Evolutionary conservation across 1,284 basidiomycete genomes (phyloP).

Genomic region (Apiotrichum brassicae): DNA sequence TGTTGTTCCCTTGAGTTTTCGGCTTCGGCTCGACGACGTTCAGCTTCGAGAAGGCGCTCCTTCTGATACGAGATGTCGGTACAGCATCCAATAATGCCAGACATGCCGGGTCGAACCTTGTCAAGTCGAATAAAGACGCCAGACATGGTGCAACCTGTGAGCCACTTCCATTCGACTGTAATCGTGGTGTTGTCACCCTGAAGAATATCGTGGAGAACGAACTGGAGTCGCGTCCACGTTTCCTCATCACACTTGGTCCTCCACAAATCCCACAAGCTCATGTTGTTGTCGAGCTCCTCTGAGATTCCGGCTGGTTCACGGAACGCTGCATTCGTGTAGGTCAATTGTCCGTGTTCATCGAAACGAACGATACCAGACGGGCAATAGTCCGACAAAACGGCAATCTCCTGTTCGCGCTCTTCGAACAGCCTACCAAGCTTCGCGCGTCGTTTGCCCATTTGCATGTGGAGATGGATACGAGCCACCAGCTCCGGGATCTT

Average conservation of each 20-base stretch:
- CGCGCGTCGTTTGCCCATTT: conserved; percentile 39
- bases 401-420: conserved; percentile 35
- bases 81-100: conserved; percentile 37
- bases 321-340: conserved; percentile 36
- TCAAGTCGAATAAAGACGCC: conserved; percentile 39
- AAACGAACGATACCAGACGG: conserved; percentile 38
- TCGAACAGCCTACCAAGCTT: conserved; percentile 35
- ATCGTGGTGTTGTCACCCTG: conserved; percentile 16
- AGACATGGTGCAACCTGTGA: conserved; percentile 25
- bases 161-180: conserved; percentile 34
- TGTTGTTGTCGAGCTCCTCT: conserved; percentile 13
- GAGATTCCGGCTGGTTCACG: conserved; percentile 14
- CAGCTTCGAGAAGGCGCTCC: conserved; percentile 33
- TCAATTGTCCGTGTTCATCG: conserved; percentile 21
- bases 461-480: conserved; percentile 42
- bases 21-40: conserved; percentile 35
- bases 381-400: conserved; percentile 42
- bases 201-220: conserved; percentile 1
- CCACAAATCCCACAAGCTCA: conserved; percentile 2
- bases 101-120: conserved; percentile 23
- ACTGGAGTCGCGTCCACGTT: background rate
- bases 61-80: conserved; percentile 40
- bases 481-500: conserved; percentile 47
- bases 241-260: conserved; percentile 25
- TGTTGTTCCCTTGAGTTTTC: conserved; percentile 38